phyloP scores from a whole-genome alignment of 2,329 filamentous ascomycete genomes.

The Penicillium sp. region DNA sequence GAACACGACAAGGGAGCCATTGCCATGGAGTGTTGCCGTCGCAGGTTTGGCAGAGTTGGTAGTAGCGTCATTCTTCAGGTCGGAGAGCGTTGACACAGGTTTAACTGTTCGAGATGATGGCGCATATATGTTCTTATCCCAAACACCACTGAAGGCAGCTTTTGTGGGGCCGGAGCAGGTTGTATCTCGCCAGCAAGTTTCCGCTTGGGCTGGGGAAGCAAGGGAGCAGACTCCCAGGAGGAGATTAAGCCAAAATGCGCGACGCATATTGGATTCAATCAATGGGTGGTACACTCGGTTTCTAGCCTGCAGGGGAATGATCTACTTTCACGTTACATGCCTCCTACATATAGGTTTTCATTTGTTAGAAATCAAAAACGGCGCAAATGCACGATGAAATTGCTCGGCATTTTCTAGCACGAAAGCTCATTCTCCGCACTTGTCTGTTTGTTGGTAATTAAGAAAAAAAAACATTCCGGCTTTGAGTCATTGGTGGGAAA shows the following conservation, averaged over 20 bases:
- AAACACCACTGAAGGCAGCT: conserved; percentile 56
- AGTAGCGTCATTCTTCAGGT: conserved; percentile 27
- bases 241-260: background rate
- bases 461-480: background rate
- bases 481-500: conserved; percentile 16
- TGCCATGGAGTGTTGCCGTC: conserved; percentile 39
- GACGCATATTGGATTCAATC: background rate
- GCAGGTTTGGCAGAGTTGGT: conserved; percentile 31
- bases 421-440: background rate
- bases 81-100: conserved; percentile 47
- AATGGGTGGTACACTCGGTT: background rate
- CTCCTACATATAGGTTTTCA: background rate
- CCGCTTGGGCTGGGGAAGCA: conserved; percentile 12
- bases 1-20: conserved; percentile 56
- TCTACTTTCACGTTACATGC: background rate
- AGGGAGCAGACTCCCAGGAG: conserved; percentile 15
- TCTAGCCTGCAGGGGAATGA: background rate
- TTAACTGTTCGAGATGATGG: conserved; percentile 52
- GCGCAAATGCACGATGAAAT: background rate
- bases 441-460: background rate
- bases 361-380: background rate
- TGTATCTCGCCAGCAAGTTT: conserved; percentile 56
- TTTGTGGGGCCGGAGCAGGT: conserved; percentile 52
- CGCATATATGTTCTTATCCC: conserved; percentile 60
- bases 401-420: conserved; percentile 12